Base-by-base conservation (phyloP, 371 early-diverging fungal species). In the Apophysomyces variabilis region DNA sequence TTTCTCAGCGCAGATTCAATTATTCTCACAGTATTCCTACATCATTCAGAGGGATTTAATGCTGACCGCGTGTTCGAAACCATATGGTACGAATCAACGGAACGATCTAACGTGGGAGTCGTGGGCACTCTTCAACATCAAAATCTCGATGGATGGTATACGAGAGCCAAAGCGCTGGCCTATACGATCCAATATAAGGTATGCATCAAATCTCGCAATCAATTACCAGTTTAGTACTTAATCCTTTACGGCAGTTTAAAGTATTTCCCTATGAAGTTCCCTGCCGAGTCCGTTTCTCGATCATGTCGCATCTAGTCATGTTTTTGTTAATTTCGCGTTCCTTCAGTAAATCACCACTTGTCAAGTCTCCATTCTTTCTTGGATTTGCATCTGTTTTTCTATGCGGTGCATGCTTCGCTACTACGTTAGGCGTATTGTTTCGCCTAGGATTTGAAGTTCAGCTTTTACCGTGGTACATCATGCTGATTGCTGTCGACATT, bases 331-430 rank as follows among this genome's bases (percentile, higher is more conserved):
- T 92, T 12, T 89, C 90, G 0, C 69, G 87, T 13, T 84, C 86
- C 1, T 78, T 90, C 41, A 85, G 87, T 11, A 76, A 81, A 32
- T 86, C 90, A 0, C 87, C 89, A 70, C 73, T 90, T 7, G 89
- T 92, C 41, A 92, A 88, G 64, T 90, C 90, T 13, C 89, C 89
- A 62, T 87, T 89, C 63, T 87, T 87, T n/a, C 75, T 92, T 37
- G 89, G 89, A 1, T 73, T 89, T 35, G 89, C 87, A 6, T 88
- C 90, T 4, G 84, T 91, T 0, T 77, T 74, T 63, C 56, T 74
- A 36, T 69, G 72, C 1, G 61, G 68, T 37, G 75, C 74, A 38
- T 74, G 75, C 59, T 70, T 74, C 60, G 70, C 70, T 13, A 70
- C 75, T 1, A 72, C 78, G 11, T 66, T 70, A 66, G 78, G 78